Conservation (phyloP, 1,284 basidiomycete species). For the Cutaneotrichosporon cutaneum region DNA sequence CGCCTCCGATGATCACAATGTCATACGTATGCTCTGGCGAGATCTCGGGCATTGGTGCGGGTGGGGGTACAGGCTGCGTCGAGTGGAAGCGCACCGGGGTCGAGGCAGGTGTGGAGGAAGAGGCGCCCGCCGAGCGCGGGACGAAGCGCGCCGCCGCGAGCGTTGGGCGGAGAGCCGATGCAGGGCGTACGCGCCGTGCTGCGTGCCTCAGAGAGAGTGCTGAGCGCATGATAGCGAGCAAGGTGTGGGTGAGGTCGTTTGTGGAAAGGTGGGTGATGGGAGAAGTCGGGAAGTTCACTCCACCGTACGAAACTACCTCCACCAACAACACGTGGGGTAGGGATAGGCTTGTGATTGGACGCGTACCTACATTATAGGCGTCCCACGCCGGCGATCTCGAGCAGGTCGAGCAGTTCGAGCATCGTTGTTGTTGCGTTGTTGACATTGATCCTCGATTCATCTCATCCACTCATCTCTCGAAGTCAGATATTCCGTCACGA, state of each 20-base stretch:
- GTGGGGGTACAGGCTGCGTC: slow-evolving; percentile 5
- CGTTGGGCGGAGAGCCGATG: neutral
- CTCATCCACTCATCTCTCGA: slow-evolving; percentile 5
- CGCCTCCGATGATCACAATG: slow-evolving; percentile 90
- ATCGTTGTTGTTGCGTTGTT: neutral
- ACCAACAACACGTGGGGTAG: neutral
- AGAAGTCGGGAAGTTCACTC: neutral
- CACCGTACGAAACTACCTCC: neutral
- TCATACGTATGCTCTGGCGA: slow-evolving; percentile 58
- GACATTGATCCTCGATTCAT: neutral
- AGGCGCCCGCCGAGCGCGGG: slow-evolving; percentile 1
- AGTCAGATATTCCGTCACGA: neutral
- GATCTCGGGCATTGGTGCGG: slow-evolving; percentile 25
- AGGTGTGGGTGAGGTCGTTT: neutral
- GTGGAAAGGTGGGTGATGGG: neutral
- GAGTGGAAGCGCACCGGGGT: slow-evolving; percentile 1
- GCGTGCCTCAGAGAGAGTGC: slow-evolving; percentile 4
- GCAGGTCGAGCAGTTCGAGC: neutral
- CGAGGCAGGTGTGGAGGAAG: neutral
- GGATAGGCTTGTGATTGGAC: no score
- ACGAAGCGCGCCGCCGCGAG: neutral
- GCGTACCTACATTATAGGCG: neutral
- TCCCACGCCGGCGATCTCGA: neutral
- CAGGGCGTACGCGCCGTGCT: neutral
- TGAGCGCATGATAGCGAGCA: slow-evolving; percentile 6